phyloP scores from a whole-genome alignment of 108 stramenopile genomes.

The Cyclotella atomus region DNA sequence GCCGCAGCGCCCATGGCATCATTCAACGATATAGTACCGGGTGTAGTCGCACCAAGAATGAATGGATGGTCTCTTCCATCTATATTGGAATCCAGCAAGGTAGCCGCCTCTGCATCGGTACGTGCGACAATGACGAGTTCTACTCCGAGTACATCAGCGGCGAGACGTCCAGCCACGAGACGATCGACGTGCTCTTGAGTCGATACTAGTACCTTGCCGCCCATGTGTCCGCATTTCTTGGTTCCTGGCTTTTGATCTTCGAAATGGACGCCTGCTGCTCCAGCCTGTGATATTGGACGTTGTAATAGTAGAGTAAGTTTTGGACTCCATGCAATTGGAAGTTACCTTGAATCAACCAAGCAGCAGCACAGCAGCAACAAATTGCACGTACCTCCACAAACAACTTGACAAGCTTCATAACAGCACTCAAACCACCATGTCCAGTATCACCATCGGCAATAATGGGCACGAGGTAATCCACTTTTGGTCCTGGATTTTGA shows the following conservation, averaged over 20 bases:
- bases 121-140: slow-evolving; percentile 88
- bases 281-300: slow-evolving; percentile 55
- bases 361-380: not conserved
- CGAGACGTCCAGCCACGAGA: slow-evolving; percentile 90
- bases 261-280: slow-evolving; percentile 89
- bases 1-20: slow-evolving; percentile 65
- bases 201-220: slow-evolving; percentile 92
- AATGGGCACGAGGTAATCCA: slow-evolving; percentile 94
- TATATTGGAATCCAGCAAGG: slow-evolving; percentile 93
- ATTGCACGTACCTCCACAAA: slow-evolving; percentile 70
- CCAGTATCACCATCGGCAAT: slow-evolving; percentile 97
- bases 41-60: slow-evolving; percentile 86
- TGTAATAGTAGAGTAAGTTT: too few species aligned
- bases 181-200: slow-evolving; percentile 97
- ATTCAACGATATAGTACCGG: slow-evolving; percentile 64
- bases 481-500: slow-evolving; percentile 61
- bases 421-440: slow-evolving; percentile 89
- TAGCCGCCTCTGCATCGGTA: slow-evolving; percentile 97
- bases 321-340: too few species aligned
- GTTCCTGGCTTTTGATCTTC: slow-evolving; percentile 94
- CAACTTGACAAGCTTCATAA: slow-evolving; percentile 96
- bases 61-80: slow-evolving; percentile 97
- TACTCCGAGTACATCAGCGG: slow-evolving; percentile 90
- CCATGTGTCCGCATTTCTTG: slow-evolving; percentile 98
- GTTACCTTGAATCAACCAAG: too few species aligned